Evolutionary conservation across 169 alveolate species (phyloP).

Genomic region (Cryptosporidium bovis): DNA sequence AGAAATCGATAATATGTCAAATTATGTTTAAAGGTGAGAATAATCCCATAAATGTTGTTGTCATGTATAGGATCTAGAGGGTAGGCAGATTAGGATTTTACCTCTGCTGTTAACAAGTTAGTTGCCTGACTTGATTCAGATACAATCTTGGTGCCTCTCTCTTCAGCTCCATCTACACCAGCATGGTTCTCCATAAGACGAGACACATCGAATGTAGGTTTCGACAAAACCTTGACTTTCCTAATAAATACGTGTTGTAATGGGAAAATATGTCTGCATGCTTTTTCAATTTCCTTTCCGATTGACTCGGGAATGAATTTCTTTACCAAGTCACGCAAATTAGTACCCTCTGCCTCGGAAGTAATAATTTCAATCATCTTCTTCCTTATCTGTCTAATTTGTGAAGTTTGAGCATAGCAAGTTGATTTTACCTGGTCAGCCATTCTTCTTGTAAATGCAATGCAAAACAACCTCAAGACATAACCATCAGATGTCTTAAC

Average conservation of each 20-base stretch:
- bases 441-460: slow-evolving; percentile 96
- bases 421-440: slow-evolving; percentile 95
- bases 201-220: slow-evolving; percentile 94
- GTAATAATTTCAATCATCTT: slow-evolving; percentile 96
- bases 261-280: slow-evolving; percentile 95
- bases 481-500: slow-evolving; percentile 97
- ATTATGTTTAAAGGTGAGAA: too few relatives aligned
- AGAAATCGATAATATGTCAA: too few relatives aligned
- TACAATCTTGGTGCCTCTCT: slow-evolving; percentile 81
- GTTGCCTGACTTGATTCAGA: slow-evolving; percentile 84
- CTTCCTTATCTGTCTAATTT: slow-evolving; percentile 94
- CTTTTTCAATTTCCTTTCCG: slow-evolving; percentile 96
- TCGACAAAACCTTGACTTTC: slow-evolving; percentile 96
- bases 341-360: slow-evolving; percentile 92
- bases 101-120: slow-evolving; percentile 82
- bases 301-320: slow-evolving; percentile 94
- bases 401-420: slow-evolving; percentile 95
- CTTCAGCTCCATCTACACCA: slow-evolving; percentile 86
- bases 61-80: not conserved
- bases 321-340: slow-evolving; percentile 94
- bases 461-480: slow-evolving; percentile 95
- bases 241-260: slow-evolving; percentile 95
- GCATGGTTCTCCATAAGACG: slow-evolving; percentile 88
- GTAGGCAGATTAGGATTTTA: slow-evolving; percentile 56
- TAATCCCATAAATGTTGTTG: too few relatives aligned